Conservation (phyloP, 78 protist genomes). For the Dictyostelium discoideum region dicty_2.7 NC_007090.3:4729501-4730000, state of each 20-base stretch:
- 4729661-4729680: slow-evolving; percentile 8
- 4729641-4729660: not conserved
- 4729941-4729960: not conserved
- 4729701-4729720: not conserved
- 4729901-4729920: not conserved
- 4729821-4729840: not conserved
- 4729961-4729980: not conserved
- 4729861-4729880: not conserved
- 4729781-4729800: not conserved
- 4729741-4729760: not conserved
- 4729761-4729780: not conserved
- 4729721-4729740: not conserved
- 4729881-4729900: not conserved
- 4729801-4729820: not conserved
- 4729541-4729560: not conserved
- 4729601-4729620: not conserved
- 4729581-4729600: not conserved
- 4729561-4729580: not conserved
- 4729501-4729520: not conserved
- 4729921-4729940: not conserved
- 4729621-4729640: not conserved
- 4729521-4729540: too few species aligned
- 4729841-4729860: not conserved
- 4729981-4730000: not conserved
- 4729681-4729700: not conserved